These are phyloP conservation scores for Colletotrichum australisinense DNA, from an alignment of 2,329 filamentous ascomycete species.

Conservation along the genomic window DNA sequence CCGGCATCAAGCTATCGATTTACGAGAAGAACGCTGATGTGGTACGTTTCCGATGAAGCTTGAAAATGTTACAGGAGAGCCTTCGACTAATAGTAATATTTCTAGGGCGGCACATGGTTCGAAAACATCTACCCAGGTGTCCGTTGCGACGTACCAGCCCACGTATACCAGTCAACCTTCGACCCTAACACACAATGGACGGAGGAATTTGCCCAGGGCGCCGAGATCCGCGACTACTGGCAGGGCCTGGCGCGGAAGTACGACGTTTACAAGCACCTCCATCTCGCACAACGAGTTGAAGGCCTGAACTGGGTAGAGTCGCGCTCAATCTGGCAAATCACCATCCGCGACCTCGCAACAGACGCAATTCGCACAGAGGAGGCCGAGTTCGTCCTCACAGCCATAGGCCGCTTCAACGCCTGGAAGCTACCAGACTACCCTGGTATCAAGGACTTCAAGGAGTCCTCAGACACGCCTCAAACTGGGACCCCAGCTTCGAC, in stretches of 20 bases:
- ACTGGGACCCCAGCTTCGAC: slow-evolving; percentile 68
- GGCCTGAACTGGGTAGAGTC: slow-evolving; percentile 66
- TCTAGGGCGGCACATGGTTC: slow-evolving; percentile 63
- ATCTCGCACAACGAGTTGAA: slow-evolving; percentile 66
- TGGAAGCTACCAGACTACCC: slow-evolving; percentile 73
- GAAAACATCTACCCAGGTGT: slow-evolving; percentile 73
- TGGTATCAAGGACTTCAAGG: slow-evolving; percentile 66
- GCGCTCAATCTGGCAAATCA: slow-evolving; percentile 65
- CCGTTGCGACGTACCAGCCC: slow-evolving; percentile 74
- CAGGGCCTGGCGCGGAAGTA: slow-evolving; percentile 71
- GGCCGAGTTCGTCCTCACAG: slow-evolving; percentile 71
- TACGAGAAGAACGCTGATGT: slow-evolving; percentile 77
- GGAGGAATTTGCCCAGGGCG: slow-evolving; percentile 74
- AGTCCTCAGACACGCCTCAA: slow-evolving; percentile 67
- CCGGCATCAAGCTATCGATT: slow-evolving; percentile 72
- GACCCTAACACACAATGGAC: slow-evolving; percentile 76
- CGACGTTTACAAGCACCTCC: slow-evolving; percentile 69
- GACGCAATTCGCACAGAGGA: slow-evolving; percentile 55
- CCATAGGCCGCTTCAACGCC: slow-evolving; percentile 74
- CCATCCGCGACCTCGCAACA: slow-evolving; percentile 52
- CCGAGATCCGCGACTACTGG: slow-evolving; percentile 77
- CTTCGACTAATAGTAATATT: not conserved
- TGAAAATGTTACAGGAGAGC: fast-evolving
- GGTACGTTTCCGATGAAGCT: slow-evolving; percentile 53
- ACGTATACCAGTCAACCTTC: slow-evolving; percentile 78